Percentiles rank a stretch among this genome's conserved stretches.
phyloP scores from a whole-genome alignment of 495 filamentous ascomycete genomes.

The Patellaria atrata region DNA sequence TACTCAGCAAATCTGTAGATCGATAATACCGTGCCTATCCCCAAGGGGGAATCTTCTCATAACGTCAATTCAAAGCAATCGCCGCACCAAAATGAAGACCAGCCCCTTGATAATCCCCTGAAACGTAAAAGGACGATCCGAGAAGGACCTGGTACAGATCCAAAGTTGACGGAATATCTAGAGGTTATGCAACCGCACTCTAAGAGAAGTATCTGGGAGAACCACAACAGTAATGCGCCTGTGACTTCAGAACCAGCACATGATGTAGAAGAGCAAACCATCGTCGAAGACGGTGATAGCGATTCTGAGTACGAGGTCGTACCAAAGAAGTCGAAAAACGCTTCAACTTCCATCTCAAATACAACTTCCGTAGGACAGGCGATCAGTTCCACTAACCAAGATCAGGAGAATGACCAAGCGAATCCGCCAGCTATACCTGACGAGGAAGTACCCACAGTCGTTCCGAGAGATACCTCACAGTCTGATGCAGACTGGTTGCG shows the following conservation, averaged over 20 bases:
- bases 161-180: conserved; percentile 76
- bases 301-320: conserved; percentile 55
- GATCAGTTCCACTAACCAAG: no score
- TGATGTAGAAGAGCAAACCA: conserved; percentile 9
- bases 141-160: conserved; percentile 36
- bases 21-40: no score
- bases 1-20: conserved; percentile 6
- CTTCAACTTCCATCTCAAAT: not conserved
- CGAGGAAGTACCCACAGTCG: not conserved
- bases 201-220: conserved; percentile 52
- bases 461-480: not conserved
- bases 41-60: no score
- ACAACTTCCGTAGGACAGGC: not conserved
- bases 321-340: conserved; percentile 29
- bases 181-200: conserved; percentile 61
- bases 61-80: no score
- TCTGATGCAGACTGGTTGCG: conserved; percentile 88
- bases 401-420: not conserved
- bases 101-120: conserved; percentile 23
- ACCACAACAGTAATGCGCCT: conserved; percentile 29
- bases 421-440: not conserved
- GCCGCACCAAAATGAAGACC: no score
- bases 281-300: conserved; percentile 36
- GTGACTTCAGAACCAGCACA: not conserved
- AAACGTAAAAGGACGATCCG: conserved; percentile 38